Percentiles rank a stretch among this genome's conserved stretches.
Evolutionary conservation across 2,329 filamentous ascomycete species (phyloP).

Genomic region (Claviceps sp.): DNA sequence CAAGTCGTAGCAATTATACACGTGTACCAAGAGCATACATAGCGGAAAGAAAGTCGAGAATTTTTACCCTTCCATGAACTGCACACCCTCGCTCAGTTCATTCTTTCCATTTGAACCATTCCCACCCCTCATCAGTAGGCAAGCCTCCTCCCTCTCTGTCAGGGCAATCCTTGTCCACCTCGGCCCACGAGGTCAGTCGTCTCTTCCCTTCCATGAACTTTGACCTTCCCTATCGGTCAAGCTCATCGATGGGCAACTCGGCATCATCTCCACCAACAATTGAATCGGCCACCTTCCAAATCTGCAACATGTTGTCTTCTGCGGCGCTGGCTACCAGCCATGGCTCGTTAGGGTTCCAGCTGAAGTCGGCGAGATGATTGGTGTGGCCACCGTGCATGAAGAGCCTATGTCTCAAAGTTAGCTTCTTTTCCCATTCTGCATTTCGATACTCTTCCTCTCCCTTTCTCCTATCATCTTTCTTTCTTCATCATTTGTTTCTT

Average conservation of each 20-base stretch:
- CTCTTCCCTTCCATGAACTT: slow-evolving; percentile 16
- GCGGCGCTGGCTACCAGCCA: slow-evolving; percentile 94
- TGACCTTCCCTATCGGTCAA: slow-evolving; percentile 45
- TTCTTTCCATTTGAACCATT: background rate
- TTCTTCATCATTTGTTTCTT: background rate
- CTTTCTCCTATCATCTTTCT: background rate
- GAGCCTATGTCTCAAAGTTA: slow-evolving; percentile 22
- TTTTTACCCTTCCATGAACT: background rate
- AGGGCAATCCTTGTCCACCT: slow-evolving; percentile 9
- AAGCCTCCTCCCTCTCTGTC: background rate
- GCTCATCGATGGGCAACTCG: slow-evolving; percentile 62
- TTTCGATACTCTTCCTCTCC: too few relatives aligned
- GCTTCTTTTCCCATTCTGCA: background rate
- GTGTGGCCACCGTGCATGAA: slow-evolving; percentile 99
- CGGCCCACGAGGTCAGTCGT: slow-evolving; percentile 18
- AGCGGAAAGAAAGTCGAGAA: background rate
- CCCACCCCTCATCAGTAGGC: background rate
- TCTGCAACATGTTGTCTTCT: slow-evolving; percentile 92
- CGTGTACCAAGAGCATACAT: background rate
- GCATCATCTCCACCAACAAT: slow-evolving; percentile 68
- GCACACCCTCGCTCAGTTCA: background rate
- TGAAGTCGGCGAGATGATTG: slow-evolving; percentile 91
- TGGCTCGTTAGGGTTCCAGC: slow-evolving; percentile 92
- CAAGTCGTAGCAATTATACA: background rate
- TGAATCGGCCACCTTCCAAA: slow-evolving; percentile 77